phyloP scores from a whole-genome alignment of 2,329 filamentous ascomycete species.

The Parastagonospora nodorum region DNA sequence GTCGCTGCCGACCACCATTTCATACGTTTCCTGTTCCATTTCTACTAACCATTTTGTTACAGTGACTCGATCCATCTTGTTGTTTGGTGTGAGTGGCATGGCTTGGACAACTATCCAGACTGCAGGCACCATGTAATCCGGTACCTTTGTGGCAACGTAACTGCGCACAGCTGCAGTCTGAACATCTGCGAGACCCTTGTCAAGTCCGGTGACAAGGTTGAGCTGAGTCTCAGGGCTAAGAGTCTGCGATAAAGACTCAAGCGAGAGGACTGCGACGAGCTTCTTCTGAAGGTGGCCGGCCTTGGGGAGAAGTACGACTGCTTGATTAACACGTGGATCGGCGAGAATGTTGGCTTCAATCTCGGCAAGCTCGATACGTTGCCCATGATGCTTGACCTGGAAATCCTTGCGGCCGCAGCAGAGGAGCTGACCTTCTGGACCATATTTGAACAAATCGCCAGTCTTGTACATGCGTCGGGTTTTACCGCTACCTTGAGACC shows the following conservation, averaged over 20 bases:
- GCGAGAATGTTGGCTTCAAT: conserved; percentile 15
- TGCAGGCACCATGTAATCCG: conserved; percentile 23
- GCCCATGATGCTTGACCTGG: conserved; percentile 30
- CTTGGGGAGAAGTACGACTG: conserved; percentile 10
- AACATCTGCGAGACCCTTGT: background rate
- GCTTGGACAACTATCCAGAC: conserved; percentile 39
- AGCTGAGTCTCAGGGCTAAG: background rate
- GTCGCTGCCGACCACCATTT: conserved; percentile 8
- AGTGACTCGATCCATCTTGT: conserved; percentile 31
- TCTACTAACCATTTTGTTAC: conserved; percentile 11
- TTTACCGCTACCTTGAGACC: background rate
- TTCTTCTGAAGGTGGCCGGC: conserved; percentile 9
- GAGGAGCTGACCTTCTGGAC: conserved; percentile 17
- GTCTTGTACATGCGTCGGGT: conserved; percentile 35
- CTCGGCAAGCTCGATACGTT: conserved; percentile 31
- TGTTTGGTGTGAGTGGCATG: conserved; percentile 16
- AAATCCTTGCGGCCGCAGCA: conserved; percentile 24
- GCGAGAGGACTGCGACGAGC: conserved; percentile 13
- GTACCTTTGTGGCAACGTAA: conserved; percentile 9
- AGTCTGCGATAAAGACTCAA: background rate
- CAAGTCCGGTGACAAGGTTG: background rate
- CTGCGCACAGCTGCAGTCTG: background rate
- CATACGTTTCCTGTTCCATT: conserved; percentile 11
- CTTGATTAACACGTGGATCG: background rate
- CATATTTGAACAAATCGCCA: conserved; percentile 23